Evolutionary conservation across 1,284 basidiomycete species (phyloP).

Genomic region (Acaromyces ingoldii): DNA sequence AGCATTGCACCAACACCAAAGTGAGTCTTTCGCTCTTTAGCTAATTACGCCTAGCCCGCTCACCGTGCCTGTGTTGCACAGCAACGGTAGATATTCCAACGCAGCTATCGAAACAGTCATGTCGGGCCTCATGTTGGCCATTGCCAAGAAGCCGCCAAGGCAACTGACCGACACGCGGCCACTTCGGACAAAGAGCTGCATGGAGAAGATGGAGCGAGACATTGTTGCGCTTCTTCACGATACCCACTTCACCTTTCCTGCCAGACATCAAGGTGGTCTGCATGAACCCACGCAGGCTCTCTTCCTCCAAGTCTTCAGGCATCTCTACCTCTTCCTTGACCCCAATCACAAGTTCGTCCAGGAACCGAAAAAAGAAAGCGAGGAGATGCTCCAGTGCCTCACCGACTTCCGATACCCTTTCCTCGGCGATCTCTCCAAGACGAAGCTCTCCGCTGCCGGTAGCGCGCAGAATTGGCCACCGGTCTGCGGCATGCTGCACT

Average conservation of each 20-base stretch:
- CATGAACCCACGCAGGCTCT: conserved; percentile 47
- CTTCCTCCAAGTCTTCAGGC: conserved; percentile 46
- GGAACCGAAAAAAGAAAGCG: conserved; percentile 45
- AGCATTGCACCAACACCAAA: conserved; percentile 29
- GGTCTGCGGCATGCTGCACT: conserved; percentile 48
- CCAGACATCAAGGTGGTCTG: conserved; percentile 33
- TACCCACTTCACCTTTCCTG: conserved; percentile 41
- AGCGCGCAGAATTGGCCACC: conserved; percentile 48
- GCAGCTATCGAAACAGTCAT: conserved; percentile 25
- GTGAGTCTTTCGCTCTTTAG: conserved; percentile 11
- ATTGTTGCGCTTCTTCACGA: conserved; percentile 36
- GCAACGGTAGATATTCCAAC: conserved; percentile 15
- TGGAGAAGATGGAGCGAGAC: conserved; percentile 37
- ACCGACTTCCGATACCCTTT: conserved; percentile 48
- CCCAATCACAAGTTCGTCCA: conserved; percentile 34
- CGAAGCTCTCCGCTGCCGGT: conserved; percentile 46
- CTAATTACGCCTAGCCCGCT: not conserved
- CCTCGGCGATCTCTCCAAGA: conserved; percentile 48
- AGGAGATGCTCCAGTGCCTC: conserved; percentile 43
- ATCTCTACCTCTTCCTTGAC: conserved; percentile 44
- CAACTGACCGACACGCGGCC: conserved; percentile 17
- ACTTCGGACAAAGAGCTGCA: conserved; percentile 37
- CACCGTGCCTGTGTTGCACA: not conserved
- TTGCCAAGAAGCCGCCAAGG: conserved; percentile 17
- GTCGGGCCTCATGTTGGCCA: conserved; percentile 25